Conservation (phyloP, 176 grass and related monocot species). For the Cocos nucifera region DNA sequence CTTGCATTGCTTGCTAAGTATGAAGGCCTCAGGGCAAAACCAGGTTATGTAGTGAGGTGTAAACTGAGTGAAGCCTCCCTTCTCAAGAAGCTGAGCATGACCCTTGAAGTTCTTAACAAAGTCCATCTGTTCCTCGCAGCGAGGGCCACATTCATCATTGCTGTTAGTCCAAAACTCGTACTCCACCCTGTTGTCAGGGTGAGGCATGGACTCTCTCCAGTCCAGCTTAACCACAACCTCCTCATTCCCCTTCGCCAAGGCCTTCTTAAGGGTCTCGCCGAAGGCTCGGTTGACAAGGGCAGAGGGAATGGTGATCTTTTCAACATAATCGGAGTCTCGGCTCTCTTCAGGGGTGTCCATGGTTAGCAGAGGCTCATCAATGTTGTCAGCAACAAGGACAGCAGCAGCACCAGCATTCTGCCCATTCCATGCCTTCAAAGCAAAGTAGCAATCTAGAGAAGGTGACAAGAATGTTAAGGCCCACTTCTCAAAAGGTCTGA, state of each 20-base stretch:
- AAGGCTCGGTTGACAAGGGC: conserved; percentile 43
- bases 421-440: conserved; percentile 88
- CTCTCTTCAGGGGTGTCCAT: conserved; percentile 65
- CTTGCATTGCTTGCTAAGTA: conserved; percentile 14
- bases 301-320: conserved; percentile 73
- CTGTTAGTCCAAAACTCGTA: conserved; percentile 22
- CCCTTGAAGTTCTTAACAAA: conserved; percentile 18
- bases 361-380: conserved; percentile 68
- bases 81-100: conserved; percentile 17
- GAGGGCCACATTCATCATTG: conserved; percentile 17
- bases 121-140: conserved; percentile 14
- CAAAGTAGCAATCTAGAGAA: conserved; percentile 79
- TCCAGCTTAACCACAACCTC: conserved; percentile 6
- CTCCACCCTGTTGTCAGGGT: conserved; percentile 15
- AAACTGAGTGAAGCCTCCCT: conserved; percentile 17
- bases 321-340: conserved; percentile 40
- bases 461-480: neutral
- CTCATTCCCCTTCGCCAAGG: neutral
- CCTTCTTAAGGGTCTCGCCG: conserved; percentile 26
- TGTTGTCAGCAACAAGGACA: conserved; percentile 68
- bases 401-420: conserved; percentile 68
- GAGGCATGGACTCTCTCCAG: conserved; percentile 21
- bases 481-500: neutral
- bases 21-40: conserved; percentile 12
- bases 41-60: conserved; percentile 22